Percentiles rank a stretch among this genome's conserved stretches.
Evolutionary conservation across 1,284 basidiomycete species (phyloP).

Genomic region (Apiotrichum montevideense): DNA sequence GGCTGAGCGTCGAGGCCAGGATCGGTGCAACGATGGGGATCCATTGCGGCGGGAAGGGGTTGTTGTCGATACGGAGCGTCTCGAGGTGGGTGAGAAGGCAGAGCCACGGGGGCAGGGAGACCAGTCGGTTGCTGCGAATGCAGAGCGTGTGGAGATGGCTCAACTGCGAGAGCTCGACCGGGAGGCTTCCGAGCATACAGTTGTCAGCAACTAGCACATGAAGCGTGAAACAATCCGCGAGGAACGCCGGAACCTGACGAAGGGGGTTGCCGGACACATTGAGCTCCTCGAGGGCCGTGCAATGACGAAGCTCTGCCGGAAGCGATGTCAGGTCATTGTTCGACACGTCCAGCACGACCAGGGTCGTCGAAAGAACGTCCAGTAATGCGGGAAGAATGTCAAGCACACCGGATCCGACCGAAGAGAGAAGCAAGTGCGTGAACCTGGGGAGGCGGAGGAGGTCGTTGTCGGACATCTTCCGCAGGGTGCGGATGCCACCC

Average conservation of each 20-base stretch:
- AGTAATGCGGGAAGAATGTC: constrained; percentile 62
- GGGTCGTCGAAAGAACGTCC: constrained; percentile 63
- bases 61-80: constrained; percentile 82
- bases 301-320: constrained; percentile 69
- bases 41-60: constrained; percentile 90
- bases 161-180: constrained; percentile 60
- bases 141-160: constrained; percentile 78
- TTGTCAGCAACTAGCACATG: constrained; percentile 84
- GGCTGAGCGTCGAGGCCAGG: constrained; percentile 18
- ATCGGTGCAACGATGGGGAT: constrained; percentile 73
- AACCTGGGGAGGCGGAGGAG: constrained; percentile 57
- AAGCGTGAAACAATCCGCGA: constrained; percentile 67
- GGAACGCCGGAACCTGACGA: constrained; percentile 71
- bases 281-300: constrained; percentile 80
- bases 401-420: constrained; percentile 62
- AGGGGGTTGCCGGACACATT: constrained; percentile 88
- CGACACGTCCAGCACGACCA: constrained; percentile 85
- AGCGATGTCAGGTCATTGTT: constrained; percentile 74
- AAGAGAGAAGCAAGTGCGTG: constrained; percentile 78
- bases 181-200: constrained; percentile 70
- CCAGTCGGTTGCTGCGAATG: constrained; percentile 77
- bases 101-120: constrained; percentile 88
- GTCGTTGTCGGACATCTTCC: constrained; percentile 13
- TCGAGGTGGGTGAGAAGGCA: constrained; percentile 75
- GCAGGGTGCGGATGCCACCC: constrained; percentile 33